A percentile compares a stretch with the other conserved stretches of the same genome.
phyloP scores from a whole-genome alignment of 2,329 filamentous ascomycete species.

The Arthroderma uncinatum region DNA sequence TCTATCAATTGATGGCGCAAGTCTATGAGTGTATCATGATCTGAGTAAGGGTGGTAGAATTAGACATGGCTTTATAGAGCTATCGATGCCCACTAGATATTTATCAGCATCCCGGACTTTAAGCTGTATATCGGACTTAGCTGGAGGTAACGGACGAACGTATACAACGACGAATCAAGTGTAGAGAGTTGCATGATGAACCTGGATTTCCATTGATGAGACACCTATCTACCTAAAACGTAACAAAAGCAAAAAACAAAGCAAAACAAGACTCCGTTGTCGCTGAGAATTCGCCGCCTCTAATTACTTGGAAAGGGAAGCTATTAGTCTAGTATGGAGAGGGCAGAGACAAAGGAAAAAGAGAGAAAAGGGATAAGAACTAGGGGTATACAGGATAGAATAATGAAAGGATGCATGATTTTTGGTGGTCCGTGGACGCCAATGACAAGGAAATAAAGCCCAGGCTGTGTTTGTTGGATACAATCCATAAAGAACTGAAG shows the following conservation, averaged over 20 bases:
- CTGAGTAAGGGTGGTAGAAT: too few species aligned
- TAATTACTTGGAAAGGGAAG: neutral
- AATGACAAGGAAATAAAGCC: neutral
- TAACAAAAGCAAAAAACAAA: neutral
- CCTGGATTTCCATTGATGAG: neutral
- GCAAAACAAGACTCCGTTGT: neutral
- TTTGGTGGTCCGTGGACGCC: neutral
- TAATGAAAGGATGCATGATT: neutral
- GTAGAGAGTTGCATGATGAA: neutral
- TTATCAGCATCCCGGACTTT: too few species aligned
- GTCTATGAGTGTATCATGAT: too few species aligned
- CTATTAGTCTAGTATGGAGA: neutral
- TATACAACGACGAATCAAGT: too few species aligned
- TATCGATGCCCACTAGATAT: too few species aligned
- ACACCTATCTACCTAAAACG: neutral
- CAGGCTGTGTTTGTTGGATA: neutral
- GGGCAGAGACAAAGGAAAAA: neutral
- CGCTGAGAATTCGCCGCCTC: neutral
- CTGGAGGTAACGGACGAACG: too few species aligned
- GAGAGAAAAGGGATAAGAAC: neutral
- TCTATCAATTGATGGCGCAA: too few species aligned
- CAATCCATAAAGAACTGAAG: neutral
- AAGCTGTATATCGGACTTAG: too few species aligned
- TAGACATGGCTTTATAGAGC: too few species aligned
- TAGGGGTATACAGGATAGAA: neutral